Conservation (phyloP, 805 yeast genomes). For the Candida ficus region DNA sequence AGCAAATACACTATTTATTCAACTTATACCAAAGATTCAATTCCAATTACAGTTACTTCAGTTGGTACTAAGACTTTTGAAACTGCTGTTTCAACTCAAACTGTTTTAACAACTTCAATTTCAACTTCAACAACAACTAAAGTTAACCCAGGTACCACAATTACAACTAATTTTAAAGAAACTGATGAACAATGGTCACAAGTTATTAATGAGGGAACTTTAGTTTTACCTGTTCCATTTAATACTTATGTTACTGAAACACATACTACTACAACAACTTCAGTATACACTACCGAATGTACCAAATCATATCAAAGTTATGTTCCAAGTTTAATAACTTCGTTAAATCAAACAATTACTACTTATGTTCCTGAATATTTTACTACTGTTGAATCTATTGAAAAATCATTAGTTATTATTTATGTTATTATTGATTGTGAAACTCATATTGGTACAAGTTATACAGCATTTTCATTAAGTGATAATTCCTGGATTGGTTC, state of each 20-base stretch:
- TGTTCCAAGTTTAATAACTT: constrained; percentile 2
- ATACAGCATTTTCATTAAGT: constrained; percentile 14
- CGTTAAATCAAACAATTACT: constrained; percentile 12
- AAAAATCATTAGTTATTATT: not conserved
- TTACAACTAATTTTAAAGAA: not conserved
- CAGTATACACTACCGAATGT: constrained; percentile 1
- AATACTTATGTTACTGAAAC: constrained; percentile 7
- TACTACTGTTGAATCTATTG: not conserved
- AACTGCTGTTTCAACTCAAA: constrained; percentile 1
- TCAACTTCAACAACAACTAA: constrained; percentile 13
- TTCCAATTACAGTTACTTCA: constrained; percentile 5
- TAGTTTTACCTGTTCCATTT: constrained; percentile 15
- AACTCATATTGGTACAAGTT: constrained; percentile 12
- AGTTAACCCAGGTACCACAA: constrained; percentile 7
- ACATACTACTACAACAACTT: not conserved
- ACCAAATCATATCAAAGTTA: constrained; percentile 5
- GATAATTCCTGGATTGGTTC: constrained; percentile 16
- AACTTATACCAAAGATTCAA: not conserved
- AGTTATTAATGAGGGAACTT: constrained; percentile 6
- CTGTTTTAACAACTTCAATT: constrained; percentile 4
- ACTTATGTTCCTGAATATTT: constrained; percentile 8
- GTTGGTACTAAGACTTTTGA: constrained; percentile 4
- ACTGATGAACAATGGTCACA: constrained; percentile 5
- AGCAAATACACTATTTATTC: constrained; percentile 3
- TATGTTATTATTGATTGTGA: constrained; percentile 3